Conservation (phyloP, 768 basidiomycete species). For the Atractiella rhizophila region DNA sequence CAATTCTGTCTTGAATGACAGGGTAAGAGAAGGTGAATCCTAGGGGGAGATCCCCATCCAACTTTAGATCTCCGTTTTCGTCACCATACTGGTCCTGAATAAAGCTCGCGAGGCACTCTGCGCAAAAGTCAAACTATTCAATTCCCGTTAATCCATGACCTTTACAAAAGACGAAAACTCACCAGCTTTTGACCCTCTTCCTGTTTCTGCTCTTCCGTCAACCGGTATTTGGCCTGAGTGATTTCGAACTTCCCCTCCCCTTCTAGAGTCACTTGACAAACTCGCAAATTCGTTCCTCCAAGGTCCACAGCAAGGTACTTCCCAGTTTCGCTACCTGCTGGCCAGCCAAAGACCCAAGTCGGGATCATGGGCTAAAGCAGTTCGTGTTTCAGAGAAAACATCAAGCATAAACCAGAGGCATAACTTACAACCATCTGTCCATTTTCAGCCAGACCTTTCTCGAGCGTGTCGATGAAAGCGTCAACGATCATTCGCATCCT, state of each 20-base stretch:
- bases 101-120: conserved; percentile 71
- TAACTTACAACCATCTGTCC: conserved; percentile 63
- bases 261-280: conserved; percentile 76
- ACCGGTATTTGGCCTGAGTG: conserved; percentile 86
- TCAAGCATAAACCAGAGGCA: neutral
- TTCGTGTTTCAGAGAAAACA: neutral
- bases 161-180: conserved; percentile 3
- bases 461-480: conserved; percentile 76
- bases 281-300: conserved; percentile 66
- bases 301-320: conserved; percentile 56
- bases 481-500: conserved; percentile 29
- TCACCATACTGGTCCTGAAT: conserved; percentile 39
- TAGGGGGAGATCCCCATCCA: conserved; percentile 34
- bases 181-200: conserved; percentile 68
- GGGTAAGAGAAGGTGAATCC: conserved; percentile 99
- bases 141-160: neutral
- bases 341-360: conserved; percentile 89
- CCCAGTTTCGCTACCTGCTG: conserved; percentile 63
- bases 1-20: conserved; percentile 72
- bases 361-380: conserved; percentile 66
- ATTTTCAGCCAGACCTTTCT: conserved; percentile 54
- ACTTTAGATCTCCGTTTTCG: conserved; percentile 27
- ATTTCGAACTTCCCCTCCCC: conserved; percentile 93
- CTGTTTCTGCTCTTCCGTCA: conserved; percentile 93
- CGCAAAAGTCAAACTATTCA: conserved; percentile 59